Conservation (phyloP, 345 rosid genomes). For the Hibiscus mutabilis region DNA sequence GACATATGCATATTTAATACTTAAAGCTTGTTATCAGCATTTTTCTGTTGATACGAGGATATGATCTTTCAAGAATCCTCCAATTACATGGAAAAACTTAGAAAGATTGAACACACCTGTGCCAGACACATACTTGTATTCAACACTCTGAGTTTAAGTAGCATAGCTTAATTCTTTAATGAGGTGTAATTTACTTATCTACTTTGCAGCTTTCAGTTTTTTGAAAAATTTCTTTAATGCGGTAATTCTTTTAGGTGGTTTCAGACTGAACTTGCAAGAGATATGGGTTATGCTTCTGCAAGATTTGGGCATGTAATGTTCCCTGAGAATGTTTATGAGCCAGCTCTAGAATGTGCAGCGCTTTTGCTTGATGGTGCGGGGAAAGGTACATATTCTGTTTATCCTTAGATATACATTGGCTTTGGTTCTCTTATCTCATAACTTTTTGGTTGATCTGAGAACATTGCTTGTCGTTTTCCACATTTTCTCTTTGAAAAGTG, state of each 20-base stretch:
- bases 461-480: neutral
- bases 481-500: neutral
- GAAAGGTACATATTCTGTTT: slow-evolving; percentile 44
- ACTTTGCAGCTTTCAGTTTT: slow-evolving; percentile 7
- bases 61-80: too few species aligned
- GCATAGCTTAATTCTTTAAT: neutral
- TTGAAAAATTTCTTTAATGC: slow-evolving; percentile 50
- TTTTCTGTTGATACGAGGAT: too few species aligned
- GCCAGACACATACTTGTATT: too few species aligned
- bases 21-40: too few species aligned
- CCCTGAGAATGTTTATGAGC: slow-evolving; percentile 96
- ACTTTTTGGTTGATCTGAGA: neutral
- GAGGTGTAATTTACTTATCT: neutral
- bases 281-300: slow-evolving; percentile 92
- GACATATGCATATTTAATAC: too few species aligned
- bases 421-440: neutral
- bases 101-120: too few species aligned
- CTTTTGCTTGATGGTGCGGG: slow-evolving; percentile 89
- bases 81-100: too few species aligned
- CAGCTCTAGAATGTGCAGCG: slow-evolving; percentile 84
- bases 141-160: too few species aligned
- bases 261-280: slow-evolving; percentile 88
- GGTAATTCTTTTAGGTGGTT: slow-evolving; percentile 33
- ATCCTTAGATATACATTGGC: neutral
- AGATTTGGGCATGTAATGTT: slow-evolving; percentile 98